Percentiles rank a stretch among this genome's conserved stretches.
Conservation (phyloP, 768 basidiomycete species). For the Tylopilus rubrobrunneus region DNA sequence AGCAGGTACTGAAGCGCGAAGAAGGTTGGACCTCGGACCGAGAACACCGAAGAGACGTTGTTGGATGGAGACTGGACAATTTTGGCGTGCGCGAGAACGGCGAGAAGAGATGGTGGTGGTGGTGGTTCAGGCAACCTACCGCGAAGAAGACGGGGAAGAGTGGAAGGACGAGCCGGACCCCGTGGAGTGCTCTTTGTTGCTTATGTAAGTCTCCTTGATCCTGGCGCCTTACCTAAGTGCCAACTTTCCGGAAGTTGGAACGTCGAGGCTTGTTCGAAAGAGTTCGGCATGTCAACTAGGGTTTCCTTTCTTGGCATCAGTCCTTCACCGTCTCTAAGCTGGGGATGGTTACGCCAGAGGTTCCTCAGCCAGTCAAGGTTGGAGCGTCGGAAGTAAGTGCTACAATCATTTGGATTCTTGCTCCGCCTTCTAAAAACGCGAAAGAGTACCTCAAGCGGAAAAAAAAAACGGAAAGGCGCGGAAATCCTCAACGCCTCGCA, state of each 20-base stretch:
- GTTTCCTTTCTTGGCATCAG: neutral
- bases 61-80: conserved; percentile 78
- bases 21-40: conserved; percentile 22
- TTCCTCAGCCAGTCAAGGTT: too few relatives aligned
- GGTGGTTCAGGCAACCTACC: neutral
- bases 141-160: conserved; percentile 24
- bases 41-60: conserved; percentile 26
- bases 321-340: too few relatives aligned
- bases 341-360: too few relatives aligned
- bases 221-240: too few relatives aligned
- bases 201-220: too few relatives aligned
- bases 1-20: conserved; percentile 50
- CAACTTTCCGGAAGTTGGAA: too few relatives aligned
- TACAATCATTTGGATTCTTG: neutral
- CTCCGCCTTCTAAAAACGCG: neutral
- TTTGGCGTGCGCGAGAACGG: conserved; percentile 47
- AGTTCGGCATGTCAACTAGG: too few relatives aligned
- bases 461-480: conserved; percentile 56
- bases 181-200: too few relatives aligned
- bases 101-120: conserved; percentile 14
- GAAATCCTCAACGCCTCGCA: conserved; percentile 29
- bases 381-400: conserved; percentile 20
- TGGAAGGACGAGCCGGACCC: conserved; percentile 13
- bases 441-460: conserved; percentile 69
- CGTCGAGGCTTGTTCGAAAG: too few relatives aligned